A percentile compares a stretch with the other conserved stretches of the same genome.
phyloP scores from a whole-genome alignment of 2,329 filamentous ascomycete species.

The Sporothrix luriei region DNA sequence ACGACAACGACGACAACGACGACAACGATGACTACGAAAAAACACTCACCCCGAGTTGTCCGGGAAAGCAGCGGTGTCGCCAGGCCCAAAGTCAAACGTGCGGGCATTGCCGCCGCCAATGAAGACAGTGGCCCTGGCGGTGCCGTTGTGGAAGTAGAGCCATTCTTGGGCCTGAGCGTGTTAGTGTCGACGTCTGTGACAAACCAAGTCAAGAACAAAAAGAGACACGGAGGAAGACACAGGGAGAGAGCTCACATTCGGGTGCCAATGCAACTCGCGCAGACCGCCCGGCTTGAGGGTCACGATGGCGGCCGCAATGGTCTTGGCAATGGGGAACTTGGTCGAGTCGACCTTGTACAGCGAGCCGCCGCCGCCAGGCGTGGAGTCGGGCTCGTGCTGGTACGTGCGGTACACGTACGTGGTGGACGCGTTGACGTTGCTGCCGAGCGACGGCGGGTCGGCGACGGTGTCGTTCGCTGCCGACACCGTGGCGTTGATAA shows the following conservation, averaged over 20 bases:
- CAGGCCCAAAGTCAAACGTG: slow-evolving; percentile 67
- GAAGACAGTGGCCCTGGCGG: slow-evolving; percentile 65
- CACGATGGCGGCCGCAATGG: slow-evolving; percentile 66
- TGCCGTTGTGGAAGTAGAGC: slow-evolving; percentile 69
- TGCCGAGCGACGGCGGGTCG: slow-evolving; percentile 37
- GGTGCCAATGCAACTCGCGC: slow-evolving; percentile 71
- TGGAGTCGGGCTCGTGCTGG: slow-evolving; percentile 53
- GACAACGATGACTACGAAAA: not conserved
- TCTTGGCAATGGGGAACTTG: slow-evolving; percentile 68
- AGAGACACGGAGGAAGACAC: not conserved
- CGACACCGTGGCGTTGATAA: slow-evolving; percentile 59
- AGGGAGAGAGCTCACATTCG: slow-evolving; percentile 53
- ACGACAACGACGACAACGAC: not conserved
- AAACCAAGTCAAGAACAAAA: not conserved
- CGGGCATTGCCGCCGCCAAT: slow-evolving; percentile 62
- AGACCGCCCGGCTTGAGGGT: slow-evolving; percentile 64
- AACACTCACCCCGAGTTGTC: slow-evolving; percentile 57
- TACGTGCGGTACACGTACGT: slow-evolving; percentile 62
- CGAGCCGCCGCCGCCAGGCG: slow-evolving; percentile 44
- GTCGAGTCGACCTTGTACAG: slow-evolving; percentile 67
- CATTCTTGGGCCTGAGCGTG: slow-evolving; percentile 64
- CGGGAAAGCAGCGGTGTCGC: slow-evolving; percentile 70
- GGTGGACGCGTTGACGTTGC: slow-evolving; percentile 26
- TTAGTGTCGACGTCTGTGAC: not conserved
- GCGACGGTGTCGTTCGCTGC: slow-evolving; percentile 44